Evolutionary conservation across 176 grass and related monocot genomes (phyloP), one percentile per base, ranked within the genome.

Genomic region (Bonia amplexicaulis): DNA sequence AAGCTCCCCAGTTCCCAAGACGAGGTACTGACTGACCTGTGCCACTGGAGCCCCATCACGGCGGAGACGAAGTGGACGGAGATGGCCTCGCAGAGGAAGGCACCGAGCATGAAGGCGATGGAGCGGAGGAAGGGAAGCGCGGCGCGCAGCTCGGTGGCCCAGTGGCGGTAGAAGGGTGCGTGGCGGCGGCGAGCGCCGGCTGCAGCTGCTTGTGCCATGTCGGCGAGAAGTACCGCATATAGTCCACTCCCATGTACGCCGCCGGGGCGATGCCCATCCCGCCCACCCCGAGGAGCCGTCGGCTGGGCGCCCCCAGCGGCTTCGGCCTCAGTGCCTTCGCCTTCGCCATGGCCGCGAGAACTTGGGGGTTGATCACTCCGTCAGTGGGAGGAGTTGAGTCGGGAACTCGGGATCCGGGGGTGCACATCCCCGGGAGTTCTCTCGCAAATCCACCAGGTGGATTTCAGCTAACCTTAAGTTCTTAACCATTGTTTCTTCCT

Each of bases 21-120:
- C 41, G 70, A 17, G 3, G 23, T 63, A 15, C 26, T 2, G 55
- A 74, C 88, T 81, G 66, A 92, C 96, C 84, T 77, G 78, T 98
- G 96, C 96, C 96, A 98, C 77, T 94, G 88, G 42, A 95, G 90
- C 39, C 96, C 96, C 55, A 98, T 88, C 44, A 98, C 89, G n/a
- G 90, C 92, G 42, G 90, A 94, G 69, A 94, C 91, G 80, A 89
- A 95, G 22, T 93, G 83, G 33, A 98, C 93, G 39, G 96, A 94
- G 80, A 95, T 35, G 84, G 84, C 87, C 82, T 98, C 96, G 74
- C 76, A 85, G 13, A 98, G 83, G 20, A 92, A 84, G 3, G 96
- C 86, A 17, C 79, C 27, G 55, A 99, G 91, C 90, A 99, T 81
- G 90, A 98, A 98, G 61, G 53, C 88, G 23, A 98, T 45, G 29